These are phyloP conservation scores for Butyriboletus loyo DNA, from an alignment of 768 basidiomycete species.

Conservation along the genomic window DNA sequence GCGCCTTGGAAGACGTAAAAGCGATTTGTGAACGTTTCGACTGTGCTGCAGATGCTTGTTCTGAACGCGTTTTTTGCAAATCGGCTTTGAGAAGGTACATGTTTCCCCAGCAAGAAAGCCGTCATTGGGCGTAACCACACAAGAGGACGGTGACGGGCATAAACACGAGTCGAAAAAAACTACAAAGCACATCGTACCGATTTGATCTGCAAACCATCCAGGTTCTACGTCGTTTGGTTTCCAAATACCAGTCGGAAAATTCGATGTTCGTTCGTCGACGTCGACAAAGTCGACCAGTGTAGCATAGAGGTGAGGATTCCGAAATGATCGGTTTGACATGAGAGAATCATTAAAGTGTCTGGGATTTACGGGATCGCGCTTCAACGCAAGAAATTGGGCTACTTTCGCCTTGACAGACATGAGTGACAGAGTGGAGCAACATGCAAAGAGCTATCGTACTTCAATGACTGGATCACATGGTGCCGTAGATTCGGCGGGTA, in stretches of 20 bases:
- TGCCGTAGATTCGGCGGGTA: slow-evolving; percentile 54
- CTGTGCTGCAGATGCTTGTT: slow-evolving; percentile 53
- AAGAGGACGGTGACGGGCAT: slow-evolving; percentile 13
- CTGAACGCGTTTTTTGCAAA: slow-evolving; percentile 59
- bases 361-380: slow-evolving; percentile 56
- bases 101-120: slow-evolving; percentile 2
- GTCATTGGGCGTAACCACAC: slow-evolving; percentile 1
- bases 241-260: slow-evolving; percentile 76
- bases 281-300: slow-evolving; percentile 94
- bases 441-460: slow-evolving; percentile 35
- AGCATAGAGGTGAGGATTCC: slow-evolving; percentile 94
- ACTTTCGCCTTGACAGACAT: slow-evolving; percentile 63
- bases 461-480: slow-evolving; percentile 62
- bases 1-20: slow-evolving; percentile 43
- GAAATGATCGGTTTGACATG: slow-evolving; percentile 88
- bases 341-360: slow-evolving; percentile 96
- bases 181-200: slow-evolving; percentile 54
- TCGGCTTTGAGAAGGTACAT: slow-evolving; percentile 44
- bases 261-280: slow-evolving; percentile 83
- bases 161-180: slow-evolving; percentile 25
- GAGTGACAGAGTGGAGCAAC: background rate
- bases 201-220: slow-evolving; percentile 74
- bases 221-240: slow-evolving; percentile 59
- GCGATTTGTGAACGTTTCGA: slow-evolving; percentile 61
- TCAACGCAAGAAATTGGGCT: slow-evolving; percentile 70